Evolutionary conservation across 352 stramenopile genomes (phyloP), one percentile per base, ranked within the genome.

Genomic region (Aphanomyces astaci): DNA sequence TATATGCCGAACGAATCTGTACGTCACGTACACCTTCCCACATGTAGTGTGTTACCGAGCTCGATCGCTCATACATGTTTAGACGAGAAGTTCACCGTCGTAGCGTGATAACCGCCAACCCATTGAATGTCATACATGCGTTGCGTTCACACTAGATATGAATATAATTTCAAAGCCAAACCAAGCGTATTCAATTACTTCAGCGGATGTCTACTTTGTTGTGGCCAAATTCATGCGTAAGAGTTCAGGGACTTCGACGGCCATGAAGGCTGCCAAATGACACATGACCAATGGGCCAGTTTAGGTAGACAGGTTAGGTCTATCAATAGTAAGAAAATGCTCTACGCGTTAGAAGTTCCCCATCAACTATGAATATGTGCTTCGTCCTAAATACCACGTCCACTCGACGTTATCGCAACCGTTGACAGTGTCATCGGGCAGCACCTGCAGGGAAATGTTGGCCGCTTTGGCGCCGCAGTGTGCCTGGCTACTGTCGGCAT

Each of bases 1-100:
- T 84, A 51, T 94, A 94, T 75, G 91, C 82, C 0, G 75, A 73
- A 31, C 84, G 82, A 10, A 72, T 94, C 19, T 79, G 86, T 94
- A 78, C 66, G 77, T 49, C 36, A 17, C 2, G 7, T 22, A 5
- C 22, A 46, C 4, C 33, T 25, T 19, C 25, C 19, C 36, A 2
- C 22, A 64, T 48, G 28, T 31, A 19, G 49, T 49, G 46, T 28
- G 9, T 22, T 54, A n/a, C n/a, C n/a, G n/a, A n/a, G n/a, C 46
- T 3, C 27, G 13, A 25, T 19, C 31, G 54, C 11, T 31, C 17
- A 57, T 55, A 4, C 28, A 13, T 40, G 7, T 17, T 4, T 59
- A 68, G 62, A 68, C 31, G 49, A 45, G 19, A 68, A 68, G 51
- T 68, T 68, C n/a, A 52, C 62, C 5, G 10, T 40, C 9, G 36